Percentiles rank a stretch among this genome's conserved stretches.
Conservation (phyloP, 2,329 filamentous ascomycete species). For the Beauveria varroae region DNA sequence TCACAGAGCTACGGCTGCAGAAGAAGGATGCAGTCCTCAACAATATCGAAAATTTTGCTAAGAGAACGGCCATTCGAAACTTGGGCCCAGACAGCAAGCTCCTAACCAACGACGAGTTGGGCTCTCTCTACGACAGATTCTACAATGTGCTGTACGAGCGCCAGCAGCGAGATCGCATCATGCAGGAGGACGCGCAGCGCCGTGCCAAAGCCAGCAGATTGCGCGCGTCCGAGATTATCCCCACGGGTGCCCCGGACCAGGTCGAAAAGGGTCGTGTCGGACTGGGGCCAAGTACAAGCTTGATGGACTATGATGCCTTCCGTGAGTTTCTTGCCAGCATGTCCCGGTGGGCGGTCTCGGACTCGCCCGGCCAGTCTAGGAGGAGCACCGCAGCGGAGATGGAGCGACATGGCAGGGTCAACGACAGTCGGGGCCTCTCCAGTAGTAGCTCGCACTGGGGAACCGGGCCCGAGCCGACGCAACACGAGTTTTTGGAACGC, state of each 20-base stretch:
- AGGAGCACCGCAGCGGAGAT: slow-evolving; percentile 40
- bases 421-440: slow-evolving; percentile 43
- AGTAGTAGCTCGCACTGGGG: slow-evolving; percentile 46
- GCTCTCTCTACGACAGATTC: slow-evolving; percentile 88
- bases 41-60: slow-evolving; percentile 95
- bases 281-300: slow-evolving; percentile 77
- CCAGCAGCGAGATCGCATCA: slow-evolving; percentile 70
- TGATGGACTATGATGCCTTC: slow-evolving; percentile 98
- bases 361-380: slow-evolving; percentile 60
- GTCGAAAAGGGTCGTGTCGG: slow-evolving; percentile 82
- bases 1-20: slow-evolving; percentile 80
- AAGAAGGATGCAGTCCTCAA: slow-evolving; percentile 92
- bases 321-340: slow-evolving; percentile 87
- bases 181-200: slow-evolving; percentile 67
- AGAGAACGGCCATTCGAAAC: slow-evolving; percentile 92
- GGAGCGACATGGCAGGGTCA: slow-evolving; percentile 52
- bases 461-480: slow-evolving; percentile 60
- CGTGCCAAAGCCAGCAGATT: slow-evolving; percentile 51
- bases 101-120: slow-evolving; percentile 75
- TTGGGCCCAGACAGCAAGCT: slow-evolving; percentile 93
- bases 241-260: slow-evolving; percentile 35
- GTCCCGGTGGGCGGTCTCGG: slow-evolving; percentile 87
- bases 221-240: slow-evolving; percentile 30
- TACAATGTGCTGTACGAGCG: slow-evolving; percentile 88
- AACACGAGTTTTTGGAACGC: slow-evolving; percentile 89